Percentiles rank a stretch among this genome's conserved stretches.
phyloP scores from a whole-genome alignment of 306 rosid species.

The Sechiopsis laciniata region DNA sequence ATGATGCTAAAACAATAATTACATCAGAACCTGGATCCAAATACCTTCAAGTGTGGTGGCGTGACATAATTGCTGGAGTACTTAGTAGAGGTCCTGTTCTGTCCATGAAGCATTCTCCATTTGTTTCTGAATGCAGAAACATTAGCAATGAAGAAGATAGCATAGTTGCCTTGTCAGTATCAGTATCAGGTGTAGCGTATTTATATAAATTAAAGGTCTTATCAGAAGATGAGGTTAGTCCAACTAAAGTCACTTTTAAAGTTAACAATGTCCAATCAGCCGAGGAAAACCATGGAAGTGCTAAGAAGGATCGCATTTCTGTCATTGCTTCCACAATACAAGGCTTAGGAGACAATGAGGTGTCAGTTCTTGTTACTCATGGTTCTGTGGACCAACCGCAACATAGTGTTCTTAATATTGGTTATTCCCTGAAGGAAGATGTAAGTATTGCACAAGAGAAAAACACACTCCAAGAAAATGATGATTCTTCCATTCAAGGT shows the following conservation, averaged over 20 bases:
- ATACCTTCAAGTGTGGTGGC: conserved; percentile 50
- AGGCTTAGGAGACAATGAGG: conserved; percentile 26
- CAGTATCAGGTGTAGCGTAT: conserved; percentile 30
- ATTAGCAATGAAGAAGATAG: conserved; percentile 33
- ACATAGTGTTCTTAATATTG: conserved; percentile 32
- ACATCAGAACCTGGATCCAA: conserved; percentile 41
- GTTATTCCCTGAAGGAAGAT: conserved; percentile 20
- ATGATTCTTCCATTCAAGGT: not conserved
- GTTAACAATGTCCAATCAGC: conserved; percentile 27
- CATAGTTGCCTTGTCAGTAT: conserved; percentile 37
- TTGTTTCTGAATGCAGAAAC: conserved; percentile 36
- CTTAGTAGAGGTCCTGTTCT: conserved; percentile 41
- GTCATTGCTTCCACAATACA: conserved; percentile 42
- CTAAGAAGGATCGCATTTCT: conserved; percentile 31
- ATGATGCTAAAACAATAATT: conserved; percentile 38
- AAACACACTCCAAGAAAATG: too few species aligned
- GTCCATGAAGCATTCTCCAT: conserved; percentile 41
- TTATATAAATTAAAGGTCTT: conserved; percentile 35
- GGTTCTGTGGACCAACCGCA: conserved; percentile 46
- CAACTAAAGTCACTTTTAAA: conserved; percentile 34
- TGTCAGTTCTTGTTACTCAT: conserved; percentile 36
- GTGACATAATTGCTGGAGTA: conserved; percentile 35
- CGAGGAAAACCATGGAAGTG: conserved; percentile 29
- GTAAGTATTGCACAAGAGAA: not conserved
- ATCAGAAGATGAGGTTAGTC: conserved; percentile 32